Evolutionary conservation across 345 rosid species (phyloP).

Genomic region (Linum usitatissimum): DNA sequence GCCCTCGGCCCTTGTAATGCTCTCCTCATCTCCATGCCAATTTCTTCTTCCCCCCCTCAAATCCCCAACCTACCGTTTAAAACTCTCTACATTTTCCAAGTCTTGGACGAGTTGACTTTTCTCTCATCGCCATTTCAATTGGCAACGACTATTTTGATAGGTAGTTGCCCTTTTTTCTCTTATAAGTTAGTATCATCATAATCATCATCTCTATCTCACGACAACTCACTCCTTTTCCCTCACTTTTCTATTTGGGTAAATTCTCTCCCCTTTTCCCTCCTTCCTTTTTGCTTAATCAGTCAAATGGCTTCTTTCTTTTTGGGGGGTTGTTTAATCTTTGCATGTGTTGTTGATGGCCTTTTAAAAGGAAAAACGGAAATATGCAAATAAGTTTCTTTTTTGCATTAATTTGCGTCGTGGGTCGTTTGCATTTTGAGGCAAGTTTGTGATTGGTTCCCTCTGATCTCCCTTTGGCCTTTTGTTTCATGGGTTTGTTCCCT

Average conservation of each 20-base stretch:
- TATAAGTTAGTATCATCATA: neutral
- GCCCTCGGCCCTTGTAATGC: neutral
- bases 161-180: neutral
- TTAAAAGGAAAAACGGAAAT: too few relatives aligned
- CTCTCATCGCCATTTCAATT: slow-evolving; percentile 9
- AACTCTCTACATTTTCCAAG: too few relatives aligned
- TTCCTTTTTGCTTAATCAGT: neutral
- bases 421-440: too few relatives aligned
- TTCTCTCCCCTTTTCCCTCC: neutral
- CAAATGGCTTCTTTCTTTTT: neutral
- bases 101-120: slow-evolving; percentile 23
- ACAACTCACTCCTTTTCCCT: slow-evolving; percentile 1
- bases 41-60: neutral
- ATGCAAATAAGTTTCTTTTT: too few relatives aligned
- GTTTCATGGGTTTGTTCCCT: too few relatives aligned
- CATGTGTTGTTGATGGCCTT: too few relatives aligned
- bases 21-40: neutral
- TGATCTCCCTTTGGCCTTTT: too few relatives aligned
- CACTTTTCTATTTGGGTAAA: slow-evolving; percentile 6
- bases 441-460: neutral
- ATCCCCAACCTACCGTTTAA: too few relatives aligned
- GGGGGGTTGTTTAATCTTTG: neutral
- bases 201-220: slow-evolving; percentile 7
- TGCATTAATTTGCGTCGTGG: too few relatives aligned
- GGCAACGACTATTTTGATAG: slow-evolving; percentile 6